Conservation (phyloP, 2,329 filamentous ascomycete genomes). For the Calonectria montana region DNA sequence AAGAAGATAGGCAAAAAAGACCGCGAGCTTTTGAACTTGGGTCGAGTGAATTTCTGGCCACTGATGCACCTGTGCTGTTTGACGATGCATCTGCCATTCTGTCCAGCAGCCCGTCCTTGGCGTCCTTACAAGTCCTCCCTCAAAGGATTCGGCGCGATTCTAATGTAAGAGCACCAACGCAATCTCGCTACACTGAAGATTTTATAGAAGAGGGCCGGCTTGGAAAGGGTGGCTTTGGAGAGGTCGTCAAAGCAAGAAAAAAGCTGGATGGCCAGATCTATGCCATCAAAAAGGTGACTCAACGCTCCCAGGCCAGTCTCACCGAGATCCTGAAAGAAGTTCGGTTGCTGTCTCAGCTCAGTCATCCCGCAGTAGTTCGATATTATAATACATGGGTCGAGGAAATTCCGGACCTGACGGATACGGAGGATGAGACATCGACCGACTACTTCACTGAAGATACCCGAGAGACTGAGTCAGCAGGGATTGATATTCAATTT, state of each 20-base stretch:
- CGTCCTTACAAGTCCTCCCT: conserved; percentile 56
- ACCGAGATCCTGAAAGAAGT: conserved; percentile 89
- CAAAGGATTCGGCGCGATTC: conserved; percentile 72
- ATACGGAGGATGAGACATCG: conserved; percentile 68
- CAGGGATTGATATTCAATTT: conserved; percentile 65
- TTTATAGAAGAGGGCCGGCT: conserved; percentile 91
- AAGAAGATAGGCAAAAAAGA: conserved; percentile 83
- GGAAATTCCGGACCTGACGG: conserved; percentile 66
- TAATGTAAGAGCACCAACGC: conserved; percentile 59
- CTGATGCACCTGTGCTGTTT: conserved; percentile 69
- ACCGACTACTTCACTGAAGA: conserved; percentile 59
- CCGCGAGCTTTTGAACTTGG: conserved; percentile 82
- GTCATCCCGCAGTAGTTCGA: conserved; percentile 86
- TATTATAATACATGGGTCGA: conserved; percentile 98
- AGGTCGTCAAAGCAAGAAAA: conserved; percentile 95
- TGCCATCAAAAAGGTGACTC: conserved; percentile 95
- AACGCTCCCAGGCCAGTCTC: conserved; percentile 80
- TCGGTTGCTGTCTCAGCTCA: conserved; percentile 88
- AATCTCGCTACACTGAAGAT: conserved; percentile 86
- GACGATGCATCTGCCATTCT: conserved; percentile 56
- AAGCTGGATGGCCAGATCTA: conserved; percentile 95
- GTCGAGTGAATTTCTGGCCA: conserved; percentile 74
- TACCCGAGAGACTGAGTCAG: conserved; percentile 53
- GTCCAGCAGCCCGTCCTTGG: conserved; percentile 56
- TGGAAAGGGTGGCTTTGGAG: conserved; percentile 94